Conservation (phyloP, 345 rosid genomes). For the Mallotus nudiflorus region DNA sequence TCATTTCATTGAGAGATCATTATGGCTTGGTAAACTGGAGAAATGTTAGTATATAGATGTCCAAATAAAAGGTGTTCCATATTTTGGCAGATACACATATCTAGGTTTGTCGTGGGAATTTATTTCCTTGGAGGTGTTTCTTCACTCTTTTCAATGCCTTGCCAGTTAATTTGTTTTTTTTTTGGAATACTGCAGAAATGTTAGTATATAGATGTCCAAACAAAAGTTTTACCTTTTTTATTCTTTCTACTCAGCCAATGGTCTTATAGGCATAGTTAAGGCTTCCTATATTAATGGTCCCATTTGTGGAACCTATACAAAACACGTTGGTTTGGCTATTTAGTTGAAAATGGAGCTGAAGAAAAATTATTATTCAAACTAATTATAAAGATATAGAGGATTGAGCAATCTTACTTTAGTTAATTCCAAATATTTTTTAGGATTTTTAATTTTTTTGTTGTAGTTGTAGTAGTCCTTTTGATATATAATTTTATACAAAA, state of each 20-base stretch:
- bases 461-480: not conserved
- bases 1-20: not conserved
- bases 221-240: not conserved
- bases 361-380: not conserved
- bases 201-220: conserved; percentile 12
- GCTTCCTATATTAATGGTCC: conserved; percentile 1
- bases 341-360: not conserved
- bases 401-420: conserved; percentile 19
- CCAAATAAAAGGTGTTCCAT: conserved; percentile 22
- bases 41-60: too few relatives aligned
- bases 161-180: not conserved
- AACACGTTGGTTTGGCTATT: conserved; percentile 9
- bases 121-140: conserved; percentile 1
- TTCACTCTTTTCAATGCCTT: not conserved
- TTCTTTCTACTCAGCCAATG: not conserved
- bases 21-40: conserved; percentile 18
- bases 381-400: conserved; percentile 19
- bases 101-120: conserved; percentile 16
- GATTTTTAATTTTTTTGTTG: too few relatives aligned
- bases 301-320: not conserved
- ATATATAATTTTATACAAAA: not conserved
- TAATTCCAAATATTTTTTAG: not conserved
- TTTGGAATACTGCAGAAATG: not conserved
- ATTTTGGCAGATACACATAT: conserved; percentile 20
- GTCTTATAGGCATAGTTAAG: conserved; percentile 2